These are phyloP conservation scores for Thelonectria olida DNA, from an alignment of 2,329 filamentous ascomycete genomes.

Conservation along the genomic window DNA sequence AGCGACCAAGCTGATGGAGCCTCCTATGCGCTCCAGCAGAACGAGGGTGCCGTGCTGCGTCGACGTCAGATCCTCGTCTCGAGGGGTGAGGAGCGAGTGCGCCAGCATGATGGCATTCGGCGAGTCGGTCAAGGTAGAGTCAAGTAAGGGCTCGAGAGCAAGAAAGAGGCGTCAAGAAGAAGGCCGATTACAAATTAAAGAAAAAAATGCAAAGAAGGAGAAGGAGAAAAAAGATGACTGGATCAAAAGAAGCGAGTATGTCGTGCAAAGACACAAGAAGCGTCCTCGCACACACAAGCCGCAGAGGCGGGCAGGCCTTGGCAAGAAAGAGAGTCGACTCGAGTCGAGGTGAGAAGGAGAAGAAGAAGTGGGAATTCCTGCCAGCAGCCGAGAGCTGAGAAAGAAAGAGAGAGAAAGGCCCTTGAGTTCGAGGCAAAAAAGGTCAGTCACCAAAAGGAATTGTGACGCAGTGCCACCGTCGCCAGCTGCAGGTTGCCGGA, in stretches of 20 bases:
- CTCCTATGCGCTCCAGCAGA: constrained; percentile 62
- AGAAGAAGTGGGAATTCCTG: background rate
- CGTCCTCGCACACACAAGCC: no score
- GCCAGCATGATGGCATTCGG: constrained; percentile 20
- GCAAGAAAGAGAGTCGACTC: no score
- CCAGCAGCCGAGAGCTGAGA: background rate
- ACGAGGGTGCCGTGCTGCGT: constrained; percentile 54
- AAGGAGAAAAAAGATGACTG: background rate
- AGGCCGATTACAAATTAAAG: background rate
- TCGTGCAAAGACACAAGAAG: background rate
- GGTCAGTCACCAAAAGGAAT: constrained; percentile 1
- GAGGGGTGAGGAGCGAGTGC: constrained; percentile 25
- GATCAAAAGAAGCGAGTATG: background rate
- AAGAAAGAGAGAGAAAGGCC: background rate
- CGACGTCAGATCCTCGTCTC: constrained; percentile 43
- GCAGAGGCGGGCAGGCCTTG: background rate
- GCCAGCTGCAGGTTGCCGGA: constrained; percentile 15
- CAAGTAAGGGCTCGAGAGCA: no score
- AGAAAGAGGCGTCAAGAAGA: no score
- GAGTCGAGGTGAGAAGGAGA: no score
- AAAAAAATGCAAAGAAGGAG: background rate
- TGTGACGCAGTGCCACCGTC: constrained; percentile 13
- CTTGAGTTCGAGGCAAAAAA: background rate
- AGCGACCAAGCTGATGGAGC: constrained; percentile 60
- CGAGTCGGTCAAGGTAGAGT: background rate